Percentiles rank a stretch among this genome's conserved stretches.
These are phyloP conservation scores for Metarhizium rileyi DNA, from an alignment of 2,329 filamentous ascomycete species.

Conservation along the genomic window DNA sequence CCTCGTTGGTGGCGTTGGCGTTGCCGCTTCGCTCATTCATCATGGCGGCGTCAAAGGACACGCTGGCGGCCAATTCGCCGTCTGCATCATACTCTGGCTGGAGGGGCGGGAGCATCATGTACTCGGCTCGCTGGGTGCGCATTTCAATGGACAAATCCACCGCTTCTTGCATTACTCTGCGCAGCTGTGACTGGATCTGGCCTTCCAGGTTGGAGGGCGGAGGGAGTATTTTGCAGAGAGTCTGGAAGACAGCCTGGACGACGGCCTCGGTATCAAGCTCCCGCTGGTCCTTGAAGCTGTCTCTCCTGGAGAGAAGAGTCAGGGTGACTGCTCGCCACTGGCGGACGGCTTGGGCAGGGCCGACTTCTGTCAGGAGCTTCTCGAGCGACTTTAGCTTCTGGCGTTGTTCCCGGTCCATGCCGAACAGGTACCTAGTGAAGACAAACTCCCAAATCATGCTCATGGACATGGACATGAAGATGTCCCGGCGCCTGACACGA, in stretches of 20 bases:
- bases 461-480: slow-evolving; percentile 99
- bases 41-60: slow-evolving; percentile 82
- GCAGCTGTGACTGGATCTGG: slow-evolving; percentile 75
- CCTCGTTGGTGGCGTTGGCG: slow-evolving; percentile 52
- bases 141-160: slow-evolving; percentile 92
- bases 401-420: slow-evolving; percentile 95
- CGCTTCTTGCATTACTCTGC: slow-evolving; percentile 78
- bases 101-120: slow-evolving; percentile 94
- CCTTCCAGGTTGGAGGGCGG: slow-evolving; percentile 72
- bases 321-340: slow-evolving; percentile 96
- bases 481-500: slow-evolving; percentile 77
- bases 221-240: slow-evolving; percentile 73
- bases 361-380: slow-evolving; percentile 82
- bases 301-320: slow-evolving; percentile 72
- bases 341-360: slow-evolving; percentile 78
- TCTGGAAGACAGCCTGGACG: slow-evolving; percentile 75
- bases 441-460: slow-evolving; percentile 99
- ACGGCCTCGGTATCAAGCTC: slow-evolving; percentile 90
- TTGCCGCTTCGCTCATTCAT: slow-evolving; percentile 88
- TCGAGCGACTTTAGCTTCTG: slow-evolving; percentile 96
- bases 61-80: slow-evolving; percentile 78
- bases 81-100: slow-evolving; percentile 92
- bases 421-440: slow-evolving; percentile 95
- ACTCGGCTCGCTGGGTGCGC: slow-evolving; percentile 93
- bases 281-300: slow-evolving; percentile 72